These are phyloP conservation scores for Skeletonema costatum DNA, from an alignment of 108 stramenopile species.

Conservation along the genomic window DNA sequence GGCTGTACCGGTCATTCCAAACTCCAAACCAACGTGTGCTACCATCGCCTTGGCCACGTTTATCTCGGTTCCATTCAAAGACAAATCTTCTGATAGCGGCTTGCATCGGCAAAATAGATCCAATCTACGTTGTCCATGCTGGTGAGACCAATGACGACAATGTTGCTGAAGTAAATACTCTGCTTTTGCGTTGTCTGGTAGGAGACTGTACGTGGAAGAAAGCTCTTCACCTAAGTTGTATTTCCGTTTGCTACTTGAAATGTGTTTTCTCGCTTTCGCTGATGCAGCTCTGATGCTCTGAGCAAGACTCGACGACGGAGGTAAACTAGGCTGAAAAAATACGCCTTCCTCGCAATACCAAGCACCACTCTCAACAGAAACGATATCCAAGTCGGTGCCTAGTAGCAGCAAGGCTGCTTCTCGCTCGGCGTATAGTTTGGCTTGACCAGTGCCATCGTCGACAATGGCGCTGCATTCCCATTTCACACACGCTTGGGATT, in stretches of 20 bases:
- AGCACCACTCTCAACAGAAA: constrained; percentile 65
- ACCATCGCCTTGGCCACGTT: constrained; percentile 48
- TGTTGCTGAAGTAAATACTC: constrained; percentile 72
- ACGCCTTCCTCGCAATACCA: constrained; percentile 60
- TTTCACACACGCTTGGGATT: constrained; percentile 48
- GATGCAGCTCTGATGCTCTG: constrained; percentile 43
- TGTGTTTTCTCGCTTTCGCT: constrained; percentile 20
- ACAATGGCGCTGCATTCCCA: constrained; percentile 88
- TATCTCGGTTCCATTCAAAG: constrained; percentile 68
- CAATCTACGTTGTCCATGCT: constrained; percentile 49
- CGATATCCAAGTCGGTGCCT: constrained; percentile 40
- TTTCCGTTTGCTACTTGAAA: constrained; percentile 1
- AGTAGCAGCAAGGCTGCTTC: constrained; percentile 72
- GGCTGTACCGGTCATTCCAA: constrained; percentile 50
- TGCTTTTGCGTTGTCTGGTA: constrained; percentile 51
- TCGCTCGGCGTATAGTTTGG: constrained; percentile 82
- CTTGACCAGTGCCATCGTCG: constrained; percentile 88
- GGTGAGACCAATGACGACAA: constrained; percentile 64
- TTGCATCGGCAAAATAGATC: constrained; percentile 79
- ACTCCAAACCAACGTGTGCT: constrained; percentile 29
- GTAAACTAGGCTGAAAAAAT: constrained; percentile 59
- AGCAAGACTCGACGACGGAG: constrained; percentile 47
- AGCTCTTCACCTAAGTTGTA: constrained; percentile 4
- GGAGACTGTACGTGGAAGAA: constrained; percentile 20
- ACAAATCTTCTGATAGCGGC: constrained; percentile 59